Percentiles rank a stretch among this genome's conserved stretches.
These are phyloP conservation scores for Amoebophrya sp. DNA, from an alignment of 169 alveolate species.

Conservation along the genomic window DNA sequence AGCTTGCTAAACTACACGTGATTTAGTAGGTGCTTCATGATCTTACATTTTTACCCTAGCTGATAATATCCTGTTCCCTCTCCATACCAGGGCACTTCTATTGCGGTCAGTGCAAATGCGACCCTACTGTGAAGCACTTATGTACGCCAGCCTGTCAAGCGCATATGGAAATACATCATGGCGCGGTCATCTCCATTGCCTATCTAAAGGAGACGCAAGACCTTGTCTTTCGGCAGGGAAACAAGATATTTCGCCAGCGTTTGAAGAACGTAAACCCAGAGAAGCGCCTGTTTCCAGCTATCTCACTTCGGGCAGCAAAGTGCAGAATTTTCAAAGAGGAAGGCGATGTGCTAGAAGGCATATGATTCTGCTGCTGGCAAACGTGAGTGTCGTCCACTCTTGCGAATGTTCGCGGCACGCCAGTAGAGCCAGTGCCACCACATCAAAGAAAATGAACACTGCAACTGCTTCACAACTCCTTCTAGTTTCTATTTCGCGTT, in stretches of 20 bases:
- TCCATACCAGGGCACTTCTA: background rate
- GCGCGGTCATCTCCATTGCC: background rate
- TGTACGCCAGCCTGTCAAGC: constrained; percentile 22
- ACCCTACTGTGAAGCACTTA: background rate
- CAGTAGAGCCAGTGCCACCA: no score
- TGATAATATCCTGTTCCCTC: no score
- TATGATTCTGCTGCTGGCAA: no score
- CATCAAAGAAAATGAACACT: no score
- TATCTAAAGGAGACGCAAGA: background rate
- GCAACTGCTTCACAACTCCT: no score
- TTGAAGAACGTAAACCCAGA: background rate
- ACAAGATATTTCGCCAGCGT: background rate
- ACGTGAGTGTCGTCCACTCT: no score
- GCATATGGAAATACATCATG: background rate
- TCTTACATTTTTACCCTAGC: no score
- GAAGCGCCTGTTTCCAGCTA: background rate
- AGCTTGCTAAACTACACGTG: no score
- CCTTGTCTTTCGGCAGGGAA: constrained; percentile 2
- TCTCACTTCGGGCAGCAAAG: background rate
- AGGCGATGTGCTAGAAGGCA: background rate
- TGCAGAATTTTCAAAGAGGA: background rate
- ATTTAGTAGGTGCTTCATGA: no score
- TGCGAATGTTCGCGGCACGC: no score
- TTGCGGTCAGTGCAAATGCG: constrained; percentile 18
- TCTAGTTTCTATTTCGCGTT: no score